Percentiles rank a stretch among this genome's conserved stretches.
Conservation (phyloP, 2,329 filamentous ascomycete species). For the Diplodia intermedia region DNA sequence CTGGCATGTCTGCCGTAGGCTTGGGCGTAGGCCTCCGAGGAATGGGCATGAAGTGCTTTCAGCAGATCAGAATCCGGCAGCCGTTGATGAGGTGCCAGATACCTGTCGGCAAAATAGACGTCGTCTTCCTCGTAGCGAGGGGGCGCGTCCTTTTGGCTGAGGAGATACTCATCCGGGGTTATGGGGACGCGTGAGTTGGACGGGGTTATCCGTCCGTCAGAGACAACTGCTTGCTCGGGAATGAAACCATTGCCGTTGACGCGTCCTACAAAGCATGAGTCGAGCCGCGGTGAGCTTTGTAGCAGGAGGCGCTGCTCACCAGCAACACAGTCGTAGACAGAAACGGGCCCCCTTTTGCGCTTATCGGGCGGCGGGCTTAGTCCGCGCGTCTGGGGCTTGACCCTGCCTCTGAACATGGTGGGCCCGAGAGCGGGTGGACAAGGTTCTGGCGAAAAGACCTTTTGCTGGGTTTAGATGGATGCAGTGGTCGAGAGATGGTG, state of each 20-base stretch:
- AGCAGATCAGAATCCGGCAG: constrained; percentile 74
- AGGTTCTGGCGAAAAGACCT: not conserved
- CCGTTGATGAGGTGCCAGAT: constrained; percentile 57
- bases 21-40: constrained; percentile 67
- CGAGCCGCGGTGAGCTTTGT: not conserved
- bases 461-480: not conserved
- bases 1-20: constrained; percentile 37
- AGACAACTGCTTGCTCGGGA: constrained; percentile 41
- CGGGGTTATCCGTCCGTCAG: constrained; percentile 40
- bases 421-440: not conserved
- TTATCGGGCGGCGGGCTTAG: not conserved
- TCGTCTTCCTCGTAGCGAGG: constrained; percentile 73
- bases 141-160: constrained; percentile 69
- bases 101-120: constrained; percentile 70
- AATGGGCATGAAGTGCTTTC: constrained; percentile 71
- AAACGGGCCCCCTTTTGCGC: constrained; percentile 53
- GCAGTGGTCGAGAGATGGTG: not conserved
- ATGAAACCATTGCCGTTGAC: constrained; percentile 56
- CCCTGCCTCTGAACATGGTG: not conserved
- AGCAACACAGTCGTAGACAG: constrained; percentile 75
- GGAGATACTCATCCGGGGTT: constrained; percentile 74
- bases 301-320: constrained; percentile 1
- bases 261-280: constrained; percentile 53
- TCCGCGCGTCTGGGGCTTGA: not conserved
- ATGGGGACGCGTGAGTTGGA: constrained; percentile 51